Evolutionary conservation across 2,329 filamentous ascomycete genomes (phyloP), one percentile per base, ranked within the genome.

Genomic region (Aulographum hederae): DNA sequence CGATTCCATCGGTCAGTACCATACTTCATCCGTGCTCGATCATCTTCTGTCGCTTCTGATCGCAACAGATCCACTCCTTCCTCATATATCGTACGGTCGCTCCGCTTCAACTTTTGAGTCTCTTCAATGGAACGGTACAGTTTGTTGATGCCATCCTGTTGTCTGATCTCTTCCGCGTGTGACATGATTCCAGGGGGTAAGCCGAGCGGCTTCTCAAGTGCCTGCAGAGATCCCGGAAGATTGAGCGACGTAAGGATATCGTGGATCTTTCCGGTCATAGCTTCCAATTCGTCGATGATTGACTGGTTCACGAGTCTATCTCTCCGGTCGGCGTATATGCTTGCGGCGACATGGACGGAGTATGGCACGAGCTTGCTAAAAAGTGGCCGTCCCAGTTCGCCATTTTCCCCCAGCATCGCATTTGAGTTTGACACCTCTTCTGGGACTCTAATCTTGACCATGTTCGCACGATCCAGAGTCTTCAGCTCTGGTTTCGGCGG

Each of bases 311-410:
- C 76, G 35, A 93, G 61, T n/a, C 84, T 69, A 50, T 98, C 85
- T 35, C 85, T 68, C 11, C 85, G 70, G 47, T 95, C 85, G 34
- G 84, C 84, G 47, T 98, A 98, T 20, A 95, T 93, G 30, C 82
- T 93, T 1, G 85, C 81, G 5, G 89, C 89, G 30, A 95, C 69
- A 46, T 98, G 89, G 0, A 95, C 89, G 0, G 85, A 84, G 49
- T 94, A 95, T 0, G 89, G 89, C 0, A 98, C 89, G 2, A 98
- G 65, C 43, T 86, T 89, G 2, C 79, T 72, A 49, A 98, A 95
- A 0, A 98, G 57, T 0, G 84, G 79, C 15, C 73, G 73, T 0
- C 89, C 86, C 43, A 94, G 78, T 35, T 85, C 76, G 11, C 72
- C 72, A 28, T 75, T 68, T 10, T 89, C 78, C 2, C 84, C 82